These are phyloP conservation scores for Cucurbita pepo DNA, from an alignment of 306 rosid genomes.

Conservation along the genomic window DNA sequence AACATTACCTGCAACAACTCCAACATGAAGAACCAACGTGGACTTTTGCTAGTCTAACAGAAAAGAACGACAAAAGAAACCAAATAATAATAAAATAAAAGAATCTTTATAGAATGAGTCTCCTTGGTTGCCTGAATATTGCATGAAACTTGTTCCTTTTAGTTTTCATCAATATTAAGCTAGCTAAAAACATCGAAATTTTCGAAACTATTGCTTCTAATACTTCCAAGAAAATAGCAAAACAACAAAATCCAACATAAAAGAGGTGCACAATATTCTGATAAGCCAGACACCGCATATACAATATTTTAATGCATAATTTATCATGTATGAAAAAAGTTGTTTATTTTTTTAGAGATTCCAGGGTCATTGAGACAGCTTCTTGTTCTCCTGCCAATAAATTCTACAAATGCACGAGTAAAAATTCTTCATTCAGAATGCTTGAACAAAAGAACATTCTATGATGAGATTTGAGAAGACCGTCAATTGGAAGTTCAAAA, in stretches of 20 bases:
- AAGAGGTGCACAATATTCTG: neutral
- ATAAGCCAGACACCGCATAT: neutral
- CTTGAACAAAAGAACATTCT: neutral
- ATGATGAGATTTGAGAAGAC: neutral
- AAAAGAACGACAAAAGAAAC: neutral
- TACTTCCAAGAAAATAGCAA: neutral
- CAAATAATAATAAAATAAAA: neutral
- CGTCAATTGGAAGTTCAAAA: neutral
- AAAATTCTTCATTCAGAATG: neutral
- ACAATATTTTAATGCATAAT: neutral
- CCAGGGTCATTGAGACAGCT: too few relatives aligned
- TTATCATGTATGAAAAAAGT: neutral
- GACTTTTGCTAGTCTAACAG: neutral
- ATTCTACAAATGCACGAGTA: too few relatives aligned
- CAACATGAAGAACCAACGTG: neutral
- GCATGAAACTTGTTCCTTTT: neutral
- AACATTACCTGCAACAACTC: conserved; percentile 59
- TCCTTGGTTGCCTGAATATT: neutral
- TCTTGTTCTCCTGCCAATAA: too few relatives aligned
- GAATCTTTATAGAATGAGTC: neutral
- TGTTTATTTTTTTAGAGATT: neutral
- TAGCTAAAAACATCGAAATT: neutral
- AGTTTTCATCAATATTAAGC: neutral
- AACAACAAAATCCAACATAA: neutral
- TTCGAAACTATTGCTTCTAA: neutral